Evolutionary conservation across 164 flowering plant genomes (phyloP).

Genomic region (Aristolochia fimbriata): DNA sequence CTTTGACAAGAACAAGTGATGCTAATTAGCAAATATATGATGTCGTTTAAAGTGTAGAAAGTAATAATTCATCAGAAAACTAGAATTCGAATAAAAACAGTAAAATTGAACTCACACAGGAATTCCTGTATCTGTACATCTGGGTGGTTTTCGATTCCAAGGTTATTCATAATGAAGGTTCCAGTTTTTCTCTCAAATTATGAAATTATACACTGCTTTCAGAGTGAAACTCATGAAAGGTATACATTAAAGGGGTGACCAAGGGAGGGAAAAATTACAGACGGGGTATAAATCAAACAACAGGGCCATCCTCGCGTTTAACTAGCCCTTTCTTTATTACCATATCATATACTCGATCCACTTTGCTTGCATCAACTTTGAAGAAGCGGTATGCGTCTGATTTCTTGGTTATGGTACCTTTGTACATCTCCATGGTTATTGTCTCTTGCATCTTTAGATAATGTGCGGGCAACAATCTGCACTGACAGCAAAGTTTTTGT

Average conservation of each 20-base stretch:
- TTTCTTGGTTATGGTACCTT: conserved; percentile 49
- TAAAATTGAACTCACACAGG: no score
- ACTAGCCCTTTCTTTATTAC: conserved; percentile 55
- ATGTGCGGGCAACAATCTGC: conserved; percentile 59
- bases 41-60: no score
- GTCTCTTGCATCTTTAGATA: conserved; percentile 68
- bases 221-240: no score
- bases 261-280: not conserved
- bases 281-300: not conserved
- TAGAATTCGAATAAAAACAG: no score
- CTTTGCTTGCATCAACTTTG: conserved; percentile 62
- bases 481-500: conserved; percentile 55
- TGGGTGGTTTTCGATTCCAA: no score
- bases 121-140: no score
- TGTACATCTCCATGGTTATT: conserved; percentile 44
- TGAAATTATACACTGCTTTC: no score
- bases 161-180: no score
- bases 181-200: no score
- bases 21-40: no score
- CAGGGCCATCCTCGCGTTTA: conserved; percentile 17
- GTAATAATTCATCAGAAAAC: no score
- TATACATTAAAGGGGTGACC: not conserved
- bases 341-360: conserved; percentile 81
- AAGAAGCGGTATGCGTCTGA: conserved; percentile 66
- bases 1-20: no score